Evolutionary conservation across 1,284 basidiomycete species (phyloP).

Genomic region (Moesziomyces globuligerus): DNA sequence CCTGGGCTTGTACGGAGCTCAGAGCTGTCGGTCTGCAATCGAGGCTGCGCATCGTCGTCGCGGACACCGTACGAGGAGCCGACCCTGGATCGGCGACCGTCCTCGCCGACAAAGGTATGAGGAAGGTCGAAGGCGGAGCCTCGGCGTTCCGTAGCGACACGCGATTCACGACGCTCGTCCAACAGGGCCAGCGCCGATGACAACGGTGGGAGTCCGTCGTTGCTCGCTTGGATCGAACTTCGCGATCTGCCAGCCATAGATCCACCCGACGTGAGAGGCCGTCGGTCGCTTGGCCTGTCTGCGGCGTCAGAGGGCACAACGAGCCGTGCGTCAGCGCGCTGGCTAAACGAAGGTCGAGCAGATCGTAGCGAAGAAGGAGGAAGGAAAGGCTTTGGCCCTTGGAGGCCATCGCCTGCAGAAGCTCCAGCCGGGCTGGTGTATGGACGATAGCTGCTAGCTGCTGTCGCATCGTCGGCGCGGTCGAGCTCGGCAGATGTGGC

Average conservation of each 20-base stretch:
- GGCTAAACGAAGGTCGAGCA: conserved; percentile 22
- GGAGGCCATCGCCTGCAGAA: conserved; percentile 9
- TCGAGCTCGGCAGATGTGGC: conserved; percentile 36
- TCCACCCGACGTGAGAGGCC: conserved; percentile 36
- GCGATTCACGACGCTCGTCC: conserved; percentile 34
- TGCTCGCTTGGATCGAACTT: conserved; percentile 12
- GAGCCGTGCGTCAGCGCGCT: conserved; percentile 24
- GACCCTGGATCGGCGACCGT: conserved; percentile 14
- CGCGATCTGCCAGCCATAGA: conserved; percentile 23
- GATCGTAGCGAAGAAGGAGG: conserved; percentile 39
- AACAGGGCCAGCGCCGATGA: conserved; percentile 26
- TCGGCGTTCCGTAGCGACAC: conserved; percentile 14
- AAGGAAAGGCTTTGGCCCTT: conserved; percentile 28
- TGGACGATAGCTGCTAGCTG: conserved; percentile 23
- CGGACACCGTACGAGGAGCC: conserved; percentile 27
- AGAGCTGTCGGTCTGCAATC: conserved; percentile 44
- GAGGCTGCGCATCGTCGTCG: conserved; percentile 11
- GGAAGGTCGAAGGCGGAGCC: conserved; percentile 24
- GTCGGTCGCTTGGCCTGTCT: conserved; percentile 24
- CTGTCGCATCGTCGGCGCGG: conserved; percentile 22
- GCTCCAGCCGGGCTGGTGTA: conserved; percentile 48
- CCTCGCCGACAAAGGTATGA: conserved; percentile 4
- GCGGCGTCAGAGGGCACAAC: conserved; percentile 14
- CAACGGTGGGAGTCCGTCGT: conserved; percentile 28
- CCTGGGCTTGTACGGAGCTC: conserved; percentile 47